Conservation (phyloP, 257 asterid species). For the Solanum habrochaites region DNA sequence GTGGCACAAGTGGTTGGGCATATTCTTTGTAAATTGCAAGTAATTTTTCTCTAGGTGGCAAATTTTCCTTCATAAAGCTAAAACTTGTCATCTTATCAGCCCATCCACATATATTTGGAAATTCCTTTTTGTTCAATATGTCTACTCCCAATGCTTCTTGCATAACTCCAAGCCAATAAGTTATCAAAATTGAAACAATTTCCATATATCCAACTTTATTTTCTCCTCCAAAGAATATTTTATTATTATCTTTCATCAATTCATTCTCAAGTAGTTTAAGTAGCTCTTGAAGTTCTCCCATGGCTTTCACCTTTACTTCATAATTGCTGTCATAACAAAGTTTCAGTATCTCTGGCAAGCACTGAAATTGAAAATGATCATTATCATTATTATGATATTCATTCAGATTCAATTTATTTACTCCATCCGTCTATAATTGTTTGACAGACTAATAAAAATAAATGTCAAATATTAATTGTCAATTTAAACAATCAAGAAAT, state of each 20-base stretch:
- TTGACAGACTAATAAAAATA: too few species aligned
- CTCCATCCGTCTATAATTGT: too few species aligned
- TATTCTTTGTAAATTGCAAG: neutral
- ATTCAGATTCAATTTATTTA: rapidly evolving
- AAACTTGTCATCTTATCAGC: neutral
- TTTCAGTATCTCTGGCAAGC: neutral
- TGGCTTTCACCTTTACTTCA: neutral
- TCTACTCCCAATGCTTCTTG: neutral
- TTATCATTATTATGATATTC: neutral
- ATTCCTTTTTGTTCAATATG: neutral
- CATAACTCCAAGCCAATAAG: neutral
- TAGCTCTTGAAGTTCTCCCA: neutral
- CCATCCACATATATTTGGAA: constrained; percentile 1
- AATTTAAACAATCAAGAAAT: too few species aligned
- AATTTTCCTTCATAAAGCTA: neutral
- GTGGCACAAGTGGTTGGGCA: neutral
- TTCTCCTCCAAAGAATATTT: neutral
- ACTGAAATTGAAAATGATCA: neutral
- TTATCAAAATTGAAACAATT: neutral
- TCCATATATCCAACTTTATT: neutral
- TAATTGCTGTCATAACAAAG: neutral
- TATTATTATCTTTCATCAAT: neutral
- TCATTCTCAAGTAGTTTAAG: constrained; percentile 1
- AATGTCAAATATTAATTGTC: too few species aligned
- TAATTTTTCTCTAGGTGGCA: neutral